Evolutionary conservation across 805 yeast genomes (phyloP).

Genomic region (Candida multigemmis): DNA sequence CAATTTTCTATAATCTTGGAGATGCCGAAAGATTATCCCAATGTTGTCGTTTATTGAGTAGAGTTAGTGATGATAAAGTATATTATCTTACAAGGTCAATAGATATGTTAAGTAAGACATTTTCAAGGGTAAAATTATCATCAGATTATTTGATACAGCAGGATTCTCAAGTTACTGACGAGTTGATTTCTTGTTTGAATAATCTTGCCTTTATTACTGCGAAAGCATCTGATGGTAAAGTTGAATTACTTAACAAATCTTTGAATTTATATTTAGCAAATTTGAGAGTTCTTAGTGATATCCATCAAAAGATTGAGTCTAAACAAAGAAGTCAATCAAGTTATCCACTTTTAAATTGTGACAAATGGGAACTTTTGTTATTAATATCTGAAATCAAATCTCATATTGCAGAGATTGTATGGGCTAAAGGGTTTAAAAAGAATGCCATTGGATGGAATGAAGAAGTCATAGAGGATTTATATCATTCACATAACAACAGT

Average conservation of each 20-base stretch:
- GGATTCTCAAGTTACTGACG: conserved; percentile 25
- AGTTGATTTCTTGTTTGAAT: conserved; percentile 21
- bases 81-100: conserved; percentile 20
- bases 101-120: conserved; percentile 22
- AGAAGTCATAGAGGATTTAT: conserved; percentile 28
- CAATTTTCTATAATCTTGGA: conserved; percentile 26
- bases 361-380: conserved; percentile 15
- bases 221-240: conserved; percentile 5
- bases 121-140: conserved; percentile 13
- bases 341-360: conserved; percentile 29
- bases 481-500: conserved; percentile 16
- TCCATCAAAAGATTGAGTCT: conserved; percentile 9
- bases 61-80: conserved; percentile 13
- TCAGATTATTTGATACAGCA: conserved; percentile 15
- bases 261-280: conserved; percentile 29
- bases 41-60: conserved; percentile 26
- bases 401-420: conserved; percentile 31
- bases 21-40: conserved; percentile 32
- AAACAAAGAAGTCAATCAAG: conserved; percentile 14
- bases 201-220: conserved; percentile 25
- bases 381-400: conserved; percentile 23
- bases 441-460: conserved; percentile 34
- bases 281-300: conserved; percentile 13
- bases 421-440: conserved; percentile 29
- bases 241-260: conserved; percentile 12